Evolutionary conservation across 1,284 basidiomycete genomes (phyloP), one percentile per base, ranked within the genome.

Genomic region (Papiliotrema nemorosa): DNA sequence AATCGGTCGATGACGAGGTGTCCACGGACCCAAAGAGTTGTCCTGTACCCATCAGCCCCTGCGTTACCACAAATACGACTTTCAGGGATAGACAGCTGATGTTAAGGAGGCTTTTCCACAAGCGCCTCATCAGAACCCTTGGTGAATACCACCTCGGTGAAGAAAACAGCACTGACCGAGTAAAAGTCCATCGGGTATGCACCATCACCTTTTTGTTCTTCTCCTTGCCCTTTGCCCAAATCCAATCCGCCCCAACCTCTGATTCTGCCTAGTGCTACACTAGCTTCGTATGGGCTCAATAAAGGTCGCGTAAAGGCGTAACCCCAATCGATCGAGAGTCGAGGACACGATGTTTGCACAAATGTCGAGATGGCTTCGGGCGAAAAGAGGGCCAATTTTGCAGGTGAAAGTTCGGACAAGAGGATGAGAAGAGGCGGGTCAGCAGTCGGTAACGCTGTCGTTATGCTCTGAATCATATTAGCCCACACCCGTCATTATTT

Each of bases 151-250:
- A 43, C 2, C 20, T 18, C 13, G 26, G 6, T 14, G n/a, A 18
- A 24, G 25, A 39, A 13, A 12, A 27, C 16, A 29, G 31, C 85
- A 86, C 81, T 86, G 4, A 85, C 86, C 13, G 85, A 83, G 65
- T 97, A 98, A 71, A 97, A 98, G 75, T 98, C 90, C 94, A 98
- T 98, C 1, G 90, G 87, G 74, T 98, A 98, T 44, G 68, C 71
- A 9, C 73, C 73, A 14, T 59, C 41, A 0, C 68, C 67, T 26
- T 57, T 55, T 58, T 66, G 49, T 9, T 9, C 31, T 16, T 33
- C 16, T 24, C 61, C 54, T 59, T 72, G 62, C n/a, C n/a, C n/a
- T n/a, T n/a, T n/a, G n/a, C n/a, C n/a, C 49, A 66, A 41, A 48
- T 58, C 63, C 34, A 66, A 60, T 42, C 63, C 69, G 50, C 67